A percentile compares a stretch with the other conserved stretches of the same genome.
phyloP scores from a whole-genome alignment of 495 filamentous ascomycete species.

The Lasiosphaeris hirsuta region DNA sequence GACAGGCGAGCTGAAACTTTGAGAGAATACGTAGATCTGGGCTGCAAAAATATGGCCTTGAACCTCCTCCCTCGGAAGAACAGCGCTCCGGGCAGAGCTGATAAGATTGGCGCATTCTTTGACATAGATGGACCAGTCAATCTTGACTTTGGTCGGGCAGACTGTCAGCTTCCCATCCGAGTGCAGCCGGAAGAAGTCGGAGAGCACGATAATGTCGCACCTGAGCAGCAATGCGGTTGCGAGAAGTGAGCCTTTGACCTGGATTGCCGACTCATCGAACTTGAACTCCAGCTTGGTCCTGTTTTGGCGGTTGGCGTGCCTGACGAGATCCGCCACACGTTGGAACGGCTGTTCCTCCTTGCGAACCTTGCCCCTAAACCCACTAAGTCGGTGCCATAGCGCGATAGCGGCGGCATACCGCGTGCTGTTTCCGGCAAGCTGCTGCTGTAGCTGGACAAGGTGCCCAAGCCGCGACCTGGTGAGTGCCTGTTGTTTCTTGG shows the following conservation, averaged over 20 bases:
- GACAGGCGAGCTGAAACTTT: neutral
- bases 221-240: conserved; percentile 50
- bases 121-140: conserved; percentile 40
- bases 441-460: conserved; percentile 2
- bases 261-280: conserved; percentile 44
- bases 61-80: conserved; percentile 27
- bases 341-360: conserved; percentile 60
- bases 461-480: neutral
- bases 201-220: conserved; percentile 54
- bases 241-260: conserved; percentile 47
- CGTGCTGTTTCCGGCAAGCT: conserved; percentile 1
- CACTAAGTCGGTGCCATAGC: conserved; percentile 40
- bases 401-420: conserved; percentile 40
- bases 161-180: conserved; percentile 7
- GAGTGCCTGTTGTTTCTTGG: neutral
- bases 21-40: conserved; percentile 28
- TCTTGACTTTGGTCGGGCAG: conserved; percentile 11
- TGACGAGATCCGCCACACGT: conserved; percentile 51
- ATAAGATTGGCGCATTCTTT: conserved; percentile 36
- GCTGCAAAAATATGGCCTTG: conserved; percentile 37
- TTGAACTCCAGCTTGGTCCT: conserved; percentile 35
- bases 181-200: conserved; percentile 49
- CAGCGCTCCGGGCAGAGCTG: conserved; percentile 17
- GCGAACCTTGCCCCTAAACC: conserved; percentile 44
- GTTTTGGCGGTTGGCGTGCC: conserved; percentile 44